Conservation (phyloP, 306 rosid species). For the Aeschynomene evenia region DNA sequence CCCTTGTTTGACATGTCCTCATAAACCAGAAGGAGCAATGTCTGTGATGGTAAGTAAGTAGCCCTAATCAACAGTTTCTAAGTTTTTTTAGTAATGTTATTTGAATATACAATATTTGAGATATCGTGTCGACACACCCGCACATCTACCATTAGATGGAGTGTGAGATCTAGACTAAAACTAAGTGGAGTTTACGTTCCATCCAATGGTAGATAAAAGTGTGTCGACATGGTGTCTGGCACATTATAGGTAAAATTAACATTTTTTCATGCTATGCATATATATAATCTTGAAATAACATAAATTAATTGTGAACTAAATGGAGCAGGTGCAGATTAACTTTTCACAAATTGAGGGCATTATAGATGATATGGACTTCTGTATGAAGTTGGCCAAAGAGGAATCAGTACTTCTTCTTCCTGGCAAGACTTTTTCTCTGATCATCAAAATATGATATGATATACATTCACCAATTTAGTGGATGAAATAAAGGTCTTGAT, state of each 20-base stretch:
- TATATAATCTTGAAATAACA: neutral
- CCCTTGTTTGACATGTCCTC: conserved; percentile 60
- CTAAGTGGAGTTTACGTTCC: no score
- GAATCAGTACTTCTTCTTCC: conserved; percentile 63
- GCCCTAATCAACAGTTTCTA: neutral
- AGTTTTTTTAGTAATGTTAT: no score
- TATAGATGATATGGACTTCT: conserved; percentile 62
- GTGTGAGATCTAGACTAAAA: no score
- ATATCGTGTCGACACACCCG: no score
- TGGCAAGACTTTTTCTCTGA: conserved; percentile 34
- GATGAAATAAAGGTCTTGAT: neutral
- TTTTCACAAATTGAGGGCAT: conserved; percentile 46
- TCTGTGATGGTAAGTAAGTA: conserved; percentile 56
- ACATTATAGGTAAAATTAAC: no score
- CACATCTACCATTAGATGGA: no score
- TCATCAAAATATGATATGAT: neutral
- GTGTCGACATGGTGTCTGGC: no score
- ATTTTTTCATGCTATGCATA: neutral
- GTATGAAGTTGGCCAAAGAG: conserved; percentile 57
- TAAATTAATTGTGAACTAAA: neutral
- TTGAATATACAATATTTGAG: no score
- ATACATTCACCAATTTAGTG: neutral
- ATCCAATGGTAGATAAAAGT: no score
- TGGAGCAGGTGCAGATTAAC: conserved; percentile 56
- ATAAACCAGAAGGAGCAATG: conserved; percentile 76